Evolutionary conservation across 495 filamentous ascomycete species (phyloP), one percentile per base, ranked within the genome.

Genomic region (Penicillium silybi): DNA sequence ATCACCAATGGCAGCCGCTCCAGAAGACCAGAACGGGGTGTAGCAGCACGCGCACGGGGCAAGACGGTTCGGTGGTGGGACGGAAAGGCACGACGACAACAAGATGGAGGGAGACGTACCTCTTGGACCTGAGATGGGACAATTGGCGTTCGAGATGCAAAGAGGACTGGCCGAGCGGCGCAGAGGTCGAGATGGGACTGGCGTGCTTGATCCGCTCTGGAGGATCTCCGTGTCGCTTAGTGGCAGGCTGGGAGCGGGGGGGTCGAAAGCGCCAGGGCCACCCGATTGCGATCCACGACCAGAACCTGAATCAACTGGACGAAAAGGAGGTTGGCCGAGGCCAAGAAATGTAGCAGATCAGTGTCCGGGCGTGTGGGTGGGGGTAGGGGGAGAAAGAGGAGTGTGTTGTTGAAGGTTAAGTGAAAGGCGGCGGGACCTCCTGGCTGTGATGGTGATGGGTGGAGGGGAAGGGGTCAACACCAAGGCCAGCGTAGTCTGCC

Each of bases 191-290:
- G 65, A 63, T 67, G 44, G 62, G 64, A 59, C 56, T 53, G 52
- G 64, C 62, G 62, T 69, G 59, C 61, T 65, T 53, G 64, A 56
- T 62, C 62, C 56, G 61, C 63, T 63, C 55, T 61, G 62, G 54
- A 59, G 56, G 65, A 71, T 71, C 61, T 72, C 69, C 65, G 69
- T 73, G 72, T 74, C 72, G 71, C 71, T 74, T 73, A 74, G 71
- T 70, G 64, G 66, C 60, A 67, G 56, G 60, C 56, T 64, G 58
- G 64, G 64, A 68, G 64, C 59, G 66, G 66, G 66, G 65, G 56
- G 41, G 44, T 59, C 64, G 53, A 59, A 52, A 65, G 57, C 55
- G 50, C 54, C 49, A 61, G 61, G 40, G 45, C 54, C 50, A 59
- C 51, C 44, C 35, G 57, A 54, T 58, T 58, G 43, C 39, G 50